These are phyloP conservation scores for Leucocoprinus leucothites DNA, from an alignment of 768 basidiomycete species.

Conservation along the genomic window DNA sequence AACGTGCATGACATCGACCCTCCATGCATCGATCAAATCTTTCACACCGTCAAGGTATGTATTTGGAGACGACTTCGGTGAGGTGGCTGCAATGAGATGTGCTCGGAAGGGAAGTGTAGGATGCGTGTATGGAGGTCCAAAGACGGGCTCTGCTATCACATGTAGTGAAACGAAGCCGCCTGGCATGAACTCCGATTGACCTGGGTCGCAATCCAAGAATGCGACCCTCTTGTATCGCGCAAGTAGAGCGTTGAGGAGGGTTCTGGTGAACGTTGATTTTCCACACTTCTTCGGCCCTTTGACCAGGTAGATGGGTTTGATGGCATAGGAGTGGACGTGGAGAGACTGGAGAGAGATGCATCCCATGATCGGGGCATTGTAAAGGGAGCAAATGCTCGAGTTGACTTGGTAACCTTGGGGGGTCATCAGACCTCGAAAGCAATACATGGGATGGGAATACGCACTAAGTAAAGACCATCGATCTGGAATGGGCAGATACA, in stretches of 20 bases:
- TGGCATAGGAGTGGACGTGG: constrained; percentile 16
- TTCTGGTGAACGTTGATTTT: constrained; percentile 85
- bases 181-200: constrained; percentile 92
- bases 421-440: not conserved
- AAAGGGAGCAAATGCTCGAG: not conserved
- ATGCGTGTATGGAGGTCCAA: constrained; percentile 91
- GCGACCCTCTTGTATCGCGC: constrained; percentile 76
- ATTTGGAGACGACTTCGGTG: constrained; percentile 74
- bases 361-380: constrained; percentile 23
- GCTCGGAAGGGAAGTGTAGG: constrained; percentile 65
- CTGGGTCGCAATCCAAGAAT: constrained; percentile 88
- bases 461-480: not conserved
- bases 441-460: not conserved
- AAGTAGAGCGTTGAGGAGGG: constrained; percentile 67
- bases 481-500: not conserved
- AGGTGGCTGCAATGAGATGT: constrained; percentile 79
- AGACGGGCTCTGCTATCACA: constrained; percentile 59
- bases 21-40: constrained; percentile 64
- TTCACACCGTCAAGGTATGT: constrained; percentile 71
- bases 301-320: constrained; percentile 51
- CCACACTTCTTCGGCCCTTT: constrained; percentile 87
- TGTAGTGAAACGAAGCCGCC: constrained; percentile 83
- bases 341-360: constrained; percentile 26
- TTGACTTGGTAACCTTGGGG: not conserved
- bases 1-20: constrained; percentile 61